Base-by-base conservation (phyloP, 2,329 filamentous ascomycete species). In the Colletotrichum sansevieriae region DNA sequence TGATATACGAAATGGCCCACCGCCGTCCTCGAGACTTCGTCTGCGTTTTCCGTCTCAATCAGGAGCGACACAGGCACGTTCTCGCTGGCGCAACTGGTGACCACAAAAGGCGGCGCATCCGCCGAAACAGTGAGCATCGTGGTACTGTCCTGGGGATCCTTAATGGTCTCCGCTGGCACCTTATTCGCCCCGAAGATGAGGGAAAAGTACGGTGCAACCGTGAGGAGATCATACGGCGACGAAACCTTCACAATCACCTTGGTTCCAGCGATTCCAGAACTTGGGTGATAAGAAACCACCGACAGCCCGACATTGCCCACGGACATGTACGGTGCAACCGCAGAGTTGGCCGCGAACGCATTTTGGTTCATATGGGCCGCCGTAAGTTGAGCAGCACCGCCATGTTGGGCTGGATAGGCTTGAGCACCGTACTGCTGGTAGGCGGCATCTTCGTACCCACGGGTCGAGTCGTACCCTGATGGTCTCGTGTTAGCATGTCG, bases 161-260 rank as follows among this genome's bases (percentile, higher is more conserved):
- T 90, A 52, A 88, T 85, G 25, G 94, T 84, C 64, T 90, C 86
- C 66, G 90, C 90, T 63, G 88, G 84, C n/a, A 78, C 75, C 78
- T 90, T 90, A 74, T 92, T 88, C n/a, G 87, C 85, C n/a, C 93
- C 94, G 79, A 97, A 97, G 54, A 90, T 87, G 63, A 97, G 80
- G 71, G 82, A 90, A 74, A 93, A 90, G 58, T 84, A 84, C 2
- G 86, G 83, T 37, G 84, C 86, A 78, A 90, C 87, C 65, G 80
- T 76, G 71, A 85, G 80, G 69, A 97, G 81, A 75, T 97, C 91
- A 81, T 92, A 93, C 69, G 90, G 86, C 49, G 92, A 91, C 60
- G 90, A 89, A 35, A 97, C 87, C 76, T 92, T 91, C 71, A 97
- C 85, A 68, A 87, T 86, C 10, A 97, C 83, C 74, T 90, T 90